These are phyloP conservation scores for Herpetomonas samuelpessoai DNA, from an alignment of 208 protist species.

Conservation along the genomic window DNA sequence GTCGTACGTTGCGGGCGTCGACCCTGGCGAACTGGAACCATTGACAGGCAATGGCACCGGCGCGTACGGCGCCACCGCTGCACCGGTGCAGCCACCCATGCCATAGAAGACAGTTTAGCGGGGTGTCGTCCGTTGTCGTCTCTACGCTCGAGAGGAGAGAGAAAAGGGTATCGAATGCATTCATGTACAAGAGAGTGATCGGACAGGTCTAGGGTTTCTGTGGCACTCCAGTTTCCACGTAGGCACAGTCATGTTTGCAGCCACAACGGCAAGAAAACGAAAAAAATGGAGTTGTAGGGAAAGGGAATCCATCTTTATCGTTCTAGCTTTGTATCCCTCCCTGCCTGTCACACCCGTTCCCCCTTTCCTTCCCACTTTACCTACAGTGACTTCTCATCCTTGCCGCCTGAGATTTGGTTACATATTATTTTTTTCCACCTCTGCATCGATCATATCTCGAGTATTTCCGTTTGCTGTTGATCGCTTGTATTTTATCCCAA, in stretches of 20 bases:
- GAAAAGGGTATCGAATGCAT: too few species aligned
- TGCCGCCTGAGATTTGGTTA: not conserved
- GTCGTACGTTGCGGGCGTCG: conserved; percentile 38
- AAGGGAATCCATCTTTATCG: not conserved
- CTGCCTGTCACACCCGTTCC: not conserved
- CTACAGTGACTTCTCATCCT: not conserved
- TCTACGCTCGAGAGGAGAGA: too few species aligned
- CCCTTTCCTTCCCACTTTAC: not conserved
- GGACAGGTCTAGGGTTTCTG: too few species aligned
- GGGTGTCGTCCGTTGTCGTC: too few species aligned
- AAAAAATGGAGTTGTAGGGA: not conserved
- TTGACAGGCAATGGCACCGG: conserved; percentile 11
- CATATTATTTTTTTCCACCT: conserved; percentile 2
- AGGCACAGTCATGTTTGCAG: too few species aligned
- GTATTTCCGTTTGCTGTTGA: too few species aligned
- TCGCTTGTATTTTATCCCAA: too few species aligned
- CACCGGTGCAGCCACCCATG: not conserved
- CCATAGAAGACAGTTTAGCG: not conserved
- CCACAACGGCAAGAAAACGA: too few species aligned
- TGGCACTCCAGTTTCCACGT: too few species aligned
- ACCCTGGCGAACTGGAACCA: conserved; percentile 40
- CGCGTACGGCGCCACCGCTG: conserved; percentile 27
- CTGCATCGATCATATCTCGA: too few species aligned
- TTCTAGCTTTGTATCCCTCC: conserved; percentile 2
- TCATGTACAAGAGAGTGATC: too few species aligned